phyloP scores from a whole-genome alignment of 345 rosid species.

The Gossypium ekmanianum region DNA sequence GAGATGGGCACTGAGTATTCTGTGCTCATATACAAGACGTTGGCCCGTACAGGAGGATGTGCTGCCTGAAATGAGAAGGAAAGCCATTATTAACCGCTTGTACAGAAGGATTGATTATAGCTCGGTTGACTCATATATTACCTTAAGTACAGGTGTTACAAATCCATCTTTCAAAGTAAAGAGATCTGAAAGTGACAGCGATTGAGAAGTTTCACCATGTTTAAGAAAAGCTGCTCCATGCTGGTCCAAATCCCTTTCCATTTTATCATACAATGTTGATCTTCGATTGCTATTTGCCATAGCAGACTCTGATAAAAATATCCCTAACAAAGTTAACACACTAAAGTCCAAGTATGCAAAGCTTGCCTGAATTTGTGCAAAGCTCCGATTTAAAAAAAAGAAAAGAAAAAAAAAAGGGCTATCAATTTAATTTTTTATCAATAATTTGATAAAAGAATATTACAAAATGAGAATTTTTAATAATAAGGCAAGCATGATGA shows the following conservation, averaged over 20 bases:
- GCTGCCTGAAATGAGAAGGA: conserved; percentile 48
- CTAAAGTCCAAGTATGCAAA: too few species aligned
- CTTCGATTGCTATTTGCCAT: conserved; percentile 45
- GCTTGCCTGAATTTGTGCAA: background rate
- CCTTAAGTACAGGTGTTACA: conserved; percentile 69
- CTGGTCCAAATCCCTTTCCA: conserved; percentile 78
- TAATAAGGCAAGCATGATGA: background rate
- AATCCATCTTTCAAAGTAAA: conserved; percentile 63
- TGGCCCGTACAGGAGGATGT: conserved; percentile 88
- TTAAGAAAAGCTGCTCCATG: conserved; percentile 66
- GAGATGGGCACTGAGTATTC: conserved; percentile 65
- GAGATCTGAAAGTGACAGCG: conserved; percentile 71
- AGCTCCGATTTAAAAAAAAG: background rate
- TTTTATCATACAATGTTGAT: conserved; percentile 58
- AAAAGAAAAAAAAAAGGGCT: too few species aligned
- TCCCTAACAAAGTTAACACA: background rate
- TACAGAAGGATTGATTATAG: background rate
- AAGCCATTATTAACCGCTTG: conserved; percentile 8
- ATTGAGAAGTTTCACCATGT: conserved; percentile 88
- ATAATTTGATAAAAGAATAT: background rate
- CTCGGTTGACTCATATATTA: conserved; percentile 18
- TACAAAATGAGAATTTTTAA: too few species aligned
- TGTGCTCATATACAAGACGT: conserved; percentile 65
- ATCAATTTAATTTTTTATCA: background rate
- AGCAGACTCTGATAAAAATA: conserved; percentile 37